These are phyloP conservation scores for Mycosphaerella sp. DNA, from an alignment of 2,329 filamentous ascomycete genomes.

Conservation along the genomic window DNA sequence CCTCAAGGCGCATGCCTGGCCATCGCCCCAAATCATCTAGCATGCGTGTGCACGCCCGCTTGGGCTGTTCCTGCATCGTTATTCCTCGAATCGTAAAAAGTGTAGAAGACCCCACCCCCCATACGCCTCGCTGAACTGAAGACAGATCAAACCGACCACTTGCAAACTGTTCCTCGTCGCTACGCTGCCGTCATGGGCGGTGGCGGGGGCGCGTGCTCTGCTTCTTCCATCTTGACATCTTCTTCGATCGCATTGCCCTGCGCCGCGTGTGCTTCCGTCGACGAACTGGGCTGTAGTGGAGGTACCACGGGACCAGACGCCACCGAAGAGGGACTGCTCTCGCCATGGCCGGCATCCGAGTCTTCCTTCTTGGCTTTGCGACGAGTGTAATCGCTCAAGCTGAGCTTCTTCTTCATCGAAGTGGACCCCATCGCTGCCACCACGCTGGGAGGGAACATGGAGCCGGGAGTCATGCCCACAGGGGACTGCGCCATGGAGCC, in stretches of 20 bases:
- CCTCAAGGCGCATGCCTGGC: neutral
- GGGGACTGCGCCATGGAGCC: slow-evolving; percentile 25
- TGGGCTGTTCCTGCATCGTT: neutral
- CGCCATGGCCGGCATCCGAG: slow-evolving; percentile 22
- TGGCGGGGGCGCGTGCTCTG: slow-evolving; percentile 12
- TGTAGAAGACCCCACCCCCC: slow-evolving; percentile 9
- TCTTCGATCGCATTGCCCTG: slow-evolving; percentile 25
- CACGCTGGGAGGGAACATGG: slow-evolving; percentile 35
- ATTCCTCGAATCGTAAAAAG: slow-evolving; percentile 15
- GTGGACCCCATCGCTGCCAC: slow-evolving; percentile 39
- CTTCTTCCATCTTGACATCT: slow-evolving; percentile 28
- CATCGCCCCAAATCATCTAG: neutral
- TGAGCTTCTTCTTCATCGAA: slow-evolving; percentile 44
- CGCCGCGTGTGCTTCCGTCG: slow-evolving; percentile 22
- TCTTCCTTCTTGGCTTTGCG: slow-evolving; percentile 34
- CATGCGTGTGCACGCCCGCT: neutral
- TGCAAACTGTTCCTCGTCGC: neutral
- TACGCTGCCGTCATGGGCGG: slow-evolving; percentile 12
- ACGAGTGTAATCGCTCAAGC: slow-evolving; percentile 46
- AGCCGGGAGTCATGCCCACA: slow-evolving; percentile 19
- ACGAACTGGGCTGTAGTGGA: slow-evolving; percentile 23
- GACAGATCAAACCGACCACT: slow-evolving; percentile 10
- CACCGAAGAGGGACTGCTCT: slow-evolving; percentile 30
- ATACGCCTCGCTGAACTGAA: slow-evolving; percentile 18
- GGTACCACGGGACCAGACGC: slow-evolving; percentile 24